phyloP scores from a whole-genome alignment of 1,284 basidiomycete genomes.

The Rhodotorula mucilaginosa region DNA sequence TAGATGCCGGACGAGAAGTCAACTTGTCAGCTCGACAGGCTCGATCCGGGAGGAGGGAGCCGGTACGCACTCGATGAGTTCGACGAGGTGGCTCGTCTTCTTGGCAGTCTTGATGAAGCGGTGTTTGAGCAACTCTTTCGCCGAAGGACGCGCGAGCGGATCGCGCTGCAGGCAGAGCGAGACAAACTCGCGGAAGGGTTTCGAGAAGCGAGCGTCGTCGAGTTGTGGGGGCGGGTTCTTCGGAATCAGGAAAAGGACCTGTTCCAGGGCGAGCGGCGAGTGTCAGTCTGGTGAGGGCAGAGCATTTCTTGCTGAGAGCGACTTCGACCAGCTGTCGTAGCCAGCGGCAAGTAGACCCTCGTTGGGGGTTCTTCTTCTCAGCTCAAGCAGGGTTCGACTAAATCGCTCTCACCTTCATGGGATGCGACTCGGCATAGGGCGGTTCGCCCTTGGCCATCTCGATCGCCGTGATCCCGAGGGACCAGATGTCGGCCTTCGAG shows the following conservation, averaged over 20 bases:
- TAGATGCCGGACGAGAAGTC: not conserved
- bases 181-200: constrained; percentile 91
- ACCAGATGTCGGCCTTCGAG: constrained; percentile 97
- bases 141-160: constrained; percentile 73
- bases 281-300: not conserved
- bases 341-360: not conserved
- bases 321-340: too few species aligned
- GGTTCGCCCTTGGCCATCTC: constrained; percentile 97
- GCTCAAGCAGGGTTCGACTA: not conserved
- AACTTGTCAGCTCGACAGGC: not conserved
- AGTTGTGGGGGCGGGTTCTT: constrained; percentile 92
- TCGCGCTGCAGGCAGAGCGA: constrained; percentile 88
- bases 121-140: constrained; percentile 91
- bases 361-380: too few species aligned
- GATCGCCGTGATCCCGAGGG: constrained; percentile 78
- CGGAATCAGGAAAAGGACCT: constrained; percentile 96
- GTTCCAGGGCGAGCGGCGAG: not conserved
- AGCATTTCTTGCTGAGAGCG: too few species aligned
- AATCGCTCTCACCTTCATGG: constrained; percentile 78
- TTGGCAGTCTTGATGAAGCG: constrained; percentile 92
- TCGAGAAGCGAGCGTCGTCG: constrained; percentile 72
- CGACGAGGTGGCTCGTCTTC: constrained; percentile 89
- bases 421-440: constrained; percentile 94
- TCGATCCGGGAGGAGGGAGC: too few species aligned
- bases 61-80: constrained; percentile 69